Evolutionary conservation across 805 yeast species (phyloP).

Genomic region (Candida multigemmis): DNA sequence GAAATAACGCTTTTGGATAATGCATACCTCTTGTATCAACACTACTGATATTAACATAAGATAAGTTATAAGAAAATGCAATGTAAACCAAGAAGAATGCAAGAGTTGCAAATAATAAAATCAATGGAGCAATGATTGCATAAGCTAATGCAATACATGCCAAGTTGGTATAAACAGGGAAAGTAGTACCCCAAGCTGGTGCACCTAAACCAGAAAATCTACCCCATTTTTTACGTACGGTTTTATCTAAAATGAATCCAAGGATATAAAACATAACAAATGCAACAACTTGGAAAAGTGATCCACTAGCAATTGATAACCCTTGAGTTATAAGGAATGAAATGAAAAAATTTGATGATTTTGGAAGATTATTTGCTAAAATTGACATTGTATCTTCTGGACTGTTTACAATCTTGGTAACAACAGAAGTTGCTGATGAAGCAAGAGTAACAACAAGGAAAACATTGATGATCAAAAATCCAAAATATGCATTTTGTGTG

Average conservation of each 20-base stretch:
- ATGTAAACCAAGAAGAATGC: conserved; percentile 68
- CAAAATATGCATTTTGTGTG: conserved; percentile 62
- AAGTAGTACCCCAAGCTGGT: conserved; percentile 65
- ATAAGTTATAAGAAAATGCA: conserved; percentile 70
- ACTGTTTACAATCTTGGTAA: conserved; percentile 47
- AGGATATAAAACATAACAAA: conserved; percentile 51
- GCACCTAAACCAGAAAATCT: conserved; percentile 48
- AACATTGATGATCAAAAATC: conserved; percentile 62
- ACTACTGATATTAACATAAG: conserved; percentile 59
- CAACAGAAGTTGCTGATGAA: conserved; percentile 64
- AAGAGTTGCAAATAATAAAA: conserved; percentile 61
- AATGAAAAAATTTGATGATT: conserved; percentile 64
- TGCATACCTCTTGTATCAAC: conserved; percentile 73
- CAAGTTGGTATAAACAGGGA: conserved; percentile 68
- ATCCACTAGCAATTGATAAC: conserved; percentile 54
- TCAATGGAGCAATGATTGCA: conserved; percentile 72
- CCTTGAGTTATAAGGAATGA: conserved; percentile 66
- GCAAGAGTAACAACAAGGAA: conserved; percentile 64
- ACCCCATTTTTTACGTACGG: conserved; percentile 59
- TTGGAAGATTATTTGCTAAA: conserved; percentile 62
- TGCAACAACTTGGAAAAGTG: conserved; percentile 53
- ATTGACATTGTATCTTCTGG: conserved; percentile 52
- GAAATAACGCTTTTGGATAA: conserved; percentile 85
- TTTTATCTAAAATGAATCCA: conserved; percentile 47
- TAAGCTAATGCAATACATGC: conserved; percentile 63